These are phyloP conservation scores for Trametes sp. DNA, from an alignment of 1,284 basidiomycete genomes.

Conservation along the genomic window DNA sequence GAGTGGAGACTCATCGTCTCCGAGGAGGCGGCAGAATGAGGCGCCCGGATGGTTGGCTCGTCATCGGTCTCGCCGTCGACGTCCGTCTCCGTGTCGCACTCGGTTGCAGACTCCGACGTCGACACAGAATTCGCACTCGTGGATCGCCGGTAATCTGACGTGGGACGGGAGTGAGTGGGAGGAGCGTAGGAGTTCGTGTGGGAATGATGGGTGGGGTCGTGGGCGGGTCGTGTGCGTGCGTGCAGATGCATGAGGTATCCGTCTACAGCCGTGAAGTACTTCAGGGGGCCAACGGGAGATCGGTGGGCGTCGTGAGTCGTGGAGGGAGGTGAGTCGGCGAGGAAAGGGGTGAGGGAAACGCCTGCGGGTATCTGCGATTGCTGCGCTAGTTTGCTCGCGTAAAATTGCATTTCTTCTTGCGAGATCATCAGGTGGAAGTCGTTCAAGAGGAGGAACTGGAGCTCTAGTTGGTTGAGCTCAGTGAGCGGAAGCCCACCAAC, in stretches of 20 bases:
- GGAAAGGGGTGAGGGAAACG: constrained; percentile 37
- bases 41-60: constrained; percentile 75
- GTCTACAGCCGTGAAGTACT: constrained; percentile 63
- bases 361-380: constrained; percentile 58
- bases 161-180: constrained; percentile 33
- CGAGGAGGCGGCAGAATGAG: constrained; percentile 46
- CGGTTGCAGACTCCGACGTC: constrained; percentile 45
- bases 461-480: constrained; percentile 96
- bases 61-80: constrained; percentile 73
- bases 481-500: constrained; percentile 94
- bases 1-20: constrained; percentile 48
- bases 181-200: constrained; percentile 22
- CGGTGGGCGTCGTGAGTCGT: constrained; percentile 32
- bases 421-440: constrained; percentile 93
- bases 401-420: constrained; percentile 92
- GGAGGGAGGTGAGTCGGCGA: constrained; percentile 39
- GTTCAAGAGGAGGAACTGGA: constrained; percentile 96
- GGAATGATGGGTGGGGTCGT: constrained; percentile 9
- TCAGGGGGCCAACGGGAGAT: constrained; percentile 50
- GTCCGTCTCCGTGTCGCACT: constrained; percentile 52
- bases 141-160: constrained; percentile 33
- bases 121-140: constrained; percentile 34
- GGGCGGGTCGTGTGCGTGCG: constrained; percentile 29
- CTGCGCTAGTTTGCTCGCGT: constrained; percentile 86
- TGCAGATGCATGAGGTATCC: constrained; percentile 50